Percentiles rank a stretch among this genome's conserved stretches.
Evolutionary conservation across 371 early-diverging fungal genomes (phyloP).

Genomic region (Mortierella sp.): DNA sequence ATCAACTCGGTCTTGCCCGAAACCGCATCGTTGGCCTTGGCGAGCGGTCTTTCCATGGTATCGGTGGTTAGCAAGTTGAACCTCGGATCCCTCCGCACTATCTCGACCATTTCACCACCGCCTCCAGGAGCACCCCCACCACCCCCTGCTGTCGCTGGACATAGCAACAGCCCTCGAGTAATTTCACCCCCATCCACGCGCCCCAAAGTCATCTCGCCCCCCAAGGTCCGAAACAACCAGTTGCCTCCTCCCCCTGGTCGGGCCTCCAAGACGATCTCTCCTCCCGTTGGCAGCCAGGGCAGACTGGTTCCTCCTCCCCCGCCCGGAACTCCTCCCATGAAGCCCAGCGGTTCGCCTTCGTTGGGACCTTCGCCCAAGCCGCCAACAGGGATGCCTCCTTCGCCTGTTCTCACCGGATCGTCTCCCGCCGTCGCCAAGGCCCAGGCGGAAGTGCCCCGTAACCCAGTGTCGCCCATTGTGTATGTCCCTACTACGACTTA

Average conservation of each 20-base stretch:
- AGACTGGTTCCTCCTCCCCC: slow-evolving; percentile 22
- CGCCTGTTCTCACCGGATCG: slow-evolving; percentile 8
- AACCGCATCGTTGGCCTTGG: slow-evolving; percentile 36
- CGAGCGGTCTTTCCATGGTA: slow-evolving; percentile 32
- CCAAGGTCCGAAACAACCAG: slow-evolving; percentile 10
- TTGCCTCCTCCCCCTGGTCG: slow-evolving; percentile 12
- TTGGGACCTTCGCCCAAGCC: slow-evolving; percentile 29
- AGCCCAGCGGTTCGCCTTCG: slow-evolving; percentile 27
- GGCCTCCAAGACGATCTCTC: slow-evolving; percentile 30
- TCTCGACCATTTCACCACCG: slow-evolving; percentile 45
- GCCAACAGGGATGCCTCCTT: slow-evolving; percentile 36
- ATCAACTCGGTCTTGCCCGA: slow-evolving; percentile 26
- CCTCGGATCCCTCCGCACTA: slow-evolving; percentile 14
- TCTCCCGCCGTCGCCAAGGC: not conserved
- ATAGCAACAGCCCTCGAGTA: slow-evolving; percentile 20
- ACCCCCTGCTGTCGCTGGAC: slow-evolving; percentile 16
- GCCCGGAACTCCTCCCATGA: slow-evolving; percentile 24
- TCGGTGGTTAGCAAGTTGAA: slow-evolving; percentile 28
- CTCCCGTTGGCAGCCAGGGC: slow-evolving; percentile 21
- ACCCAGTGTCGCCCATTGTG: slow-evolving; percentile 31
- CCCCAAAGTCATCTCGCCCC: slow-evolving; percentile 29
- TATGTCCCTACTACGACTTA: slow-evolving; percentile 45
- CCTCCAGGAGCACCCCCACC: slow-evolving; percentile 49
- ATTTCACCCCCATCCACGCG: slow-evolving; percentile 29
- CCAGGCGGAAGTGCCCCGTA: slow-evolving; percentile 17